Evolutionary conservation across 2,329 filamentous ascomycete species (phyloP), one percentile per base, ranked within the genome.

Genomic region (Colletotrichum coccodes): DNA sequence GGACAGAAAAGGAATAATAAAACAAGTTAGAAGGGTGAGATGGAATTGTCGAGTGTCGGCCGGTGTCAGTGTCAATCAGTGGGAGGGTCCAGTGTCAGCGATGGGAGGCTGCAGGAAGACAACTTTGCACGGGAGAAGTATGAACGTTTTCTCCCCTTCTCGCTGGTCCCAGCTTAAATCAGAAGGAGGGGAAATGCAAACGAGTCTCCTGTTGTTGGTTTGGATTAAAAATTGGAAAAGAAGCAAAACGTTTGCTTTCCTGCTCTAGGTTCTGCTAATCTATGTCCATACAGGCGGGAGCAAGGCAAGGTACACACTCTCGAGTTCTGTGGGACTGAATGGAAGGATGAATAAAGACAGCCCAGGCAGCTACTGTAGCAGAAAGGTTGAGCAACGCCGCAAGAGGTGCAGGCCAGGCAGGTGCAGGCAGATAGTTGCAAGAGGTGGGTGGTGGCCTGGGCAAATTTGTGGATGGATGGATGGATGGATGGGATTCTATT

Each of bases 21-120:
- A 36, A 49, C 36, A 49, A 60, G 32, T 38, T 63, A 54, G 34
- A 14, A 40, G 46, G 56, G 26, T 36, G 30, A 34, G 14, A 6
- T 21, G 28, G 26, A 34, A 58, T 47, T 58, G 36, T 46, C 40
- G 40, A 46, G 56, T 58, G 56, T 26, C 56, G 46, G 30, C 46
- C 21, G 56, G 28, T 58, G 54, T 58, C 40, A 44, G 54, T 57
- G 54, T 46, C 26, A 28, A 34, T 49, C 46, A 49, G 26, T 52
- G 26, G 34, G 14, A 6, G n/a, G 30, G 54, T 44, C 56, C 46
- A 34, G 9, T 7, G 18, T 34, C 28, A n/a, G 40, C 28, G 40
- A 60, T 68, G 53, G 61, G 46, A 53, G 38, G 46, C 46, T 68
- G 30, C 40, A 59, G 60, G 44, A 58, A 44, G 38, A 68, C 44